Percentiles rank a stretch among this genome's conserved stretches.
Conservation (phyloP, 2,329 filamentous ascomycete genomes). For the Anthostomella pinea region DNA sequence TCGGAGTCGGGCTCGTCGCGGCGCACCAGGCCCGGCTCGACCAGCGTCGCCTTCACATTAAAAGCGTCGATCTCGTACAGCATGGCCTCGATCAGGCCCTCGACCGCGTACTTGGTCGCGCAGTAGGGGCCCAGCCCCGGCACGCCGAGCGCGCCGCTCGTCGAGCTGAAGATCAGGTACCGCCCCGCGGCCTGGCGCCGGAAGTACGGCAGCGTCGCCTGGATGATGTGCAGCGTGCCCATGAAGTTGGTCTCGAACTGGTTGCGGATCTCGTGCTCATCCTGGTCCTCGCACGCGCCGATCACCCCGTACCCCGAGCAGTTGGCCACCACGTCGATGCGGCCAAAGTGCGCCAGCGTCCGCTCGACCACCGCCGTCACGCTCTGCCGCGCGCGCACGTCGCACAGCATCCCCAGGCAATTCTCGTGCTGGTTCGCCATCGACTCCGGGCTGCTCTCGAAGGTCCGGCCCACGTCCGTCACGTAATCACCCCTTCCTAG, state of each 20-base stretch:
- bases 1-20: conserved; percentile 70
- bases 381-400: conserved; percentile 79
- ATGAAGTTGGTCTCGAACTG: conserved; percentile 99
- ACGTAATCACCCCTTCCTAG: conserved; percentile 80
- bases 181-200: conserved; percentile 71
- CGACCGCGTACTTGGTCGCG: conserved; percentile 94
- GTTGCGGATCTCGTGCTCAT: conserved; percentile 89
- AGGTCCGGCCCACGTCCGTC: conserved; percentile 77
- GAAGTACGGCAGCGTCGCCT: conserved; percentile 84
- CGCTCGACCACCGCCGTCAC: conserved; percentile 69
- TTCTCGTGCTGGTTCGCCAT: conserved; percentile 71
- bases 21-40: conserved; percentile 85
- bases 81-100: conserved; percentile 94
- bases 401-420: conserved; percentile 80
- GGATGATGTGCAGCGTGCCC: conserved; percentile 90
- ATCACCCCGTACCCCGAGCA: conserved; percentile 96
- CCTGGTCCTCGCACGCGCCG: conserved; percentile 93
- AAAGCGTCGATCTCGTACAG: conserved; percentile 90
- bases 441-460: conserved; percentile 69
- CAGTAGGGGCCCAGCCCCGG: conserved; percentile 92
- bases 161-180: conserved; percentile 94
- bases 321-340: conserved; percentile 86
- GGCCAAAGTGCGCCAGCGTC: conserved; percentile 72
- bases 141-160: conserved; percentile 86
- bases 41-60: conserved; percentile 89